These are phyloP conservation scores for Brassica incana DNA, from an alignment of 345 rosid species.

Conservation along the genomic window DNA sequence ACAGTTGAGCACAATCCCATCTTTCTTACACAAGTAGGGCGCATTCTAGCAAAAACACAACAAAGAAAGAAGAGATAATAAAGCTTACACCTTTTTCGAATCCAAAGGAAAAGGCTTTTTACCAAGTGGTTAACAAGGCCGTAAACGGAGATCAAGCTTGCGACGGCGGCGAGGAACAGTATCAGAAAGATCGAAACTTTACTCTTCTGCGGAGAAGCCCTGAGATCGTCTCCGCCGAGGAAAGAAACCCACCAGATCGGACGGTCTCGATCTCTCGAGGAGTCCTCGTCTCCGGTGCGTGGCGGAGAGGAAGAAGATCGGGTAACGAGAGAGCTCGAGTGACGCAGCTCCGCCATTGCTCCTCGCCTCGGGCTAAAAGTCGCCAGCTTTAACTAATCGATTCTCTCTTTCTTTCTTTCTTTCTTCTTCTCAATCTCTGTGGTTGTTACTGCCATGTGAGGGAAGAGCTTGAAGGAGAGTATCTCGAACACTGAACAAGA, in stretches of 20 bases:
- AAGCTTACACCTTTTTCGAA: constrained; percentile 1
- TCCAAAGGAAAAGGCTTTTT: constrained; percentile 42
- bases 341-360: constrained; percentile 90
- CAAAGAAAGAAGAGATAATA: not conserved
- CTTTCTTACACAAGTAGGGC: constrained; percentile 89
- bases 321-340: constrained; percentile 84
- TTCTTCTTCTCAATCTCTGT: not conserved
- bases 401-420: not conserved
- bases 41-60: constrained; percentile 50
- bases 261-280: constrained; percentile 64
- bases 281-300: constrained; percentile 72
- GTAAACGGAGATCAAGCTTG: constrained; percentile 69
- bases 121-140: constrained; percentile 68
- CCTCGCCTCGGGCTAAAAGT: constrained; percentile 74
- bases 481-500: no score
- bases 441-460: no score
- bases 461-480: no score
- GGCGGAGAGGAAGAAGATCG: constrained; percentile 80
- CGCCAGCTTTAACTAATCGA: constrained; percentile 41
- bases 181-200: constrained; percentile 62
- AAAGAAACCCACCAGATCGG: constrained; percentile 62
- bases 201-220: constrained; percentile 60
- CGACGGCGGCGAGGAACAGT: constrained; percentile 43
- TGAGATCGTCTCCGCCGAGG: constrained; percentile 76
- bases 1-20: constrained; percentile 93